Evolutionary conservation across 2,329 filamentous ascomycete genomes (phyloP), one percentile per base, ranked within the genome.

Genomic region (Aspergillus puulaauensis): DNA sequence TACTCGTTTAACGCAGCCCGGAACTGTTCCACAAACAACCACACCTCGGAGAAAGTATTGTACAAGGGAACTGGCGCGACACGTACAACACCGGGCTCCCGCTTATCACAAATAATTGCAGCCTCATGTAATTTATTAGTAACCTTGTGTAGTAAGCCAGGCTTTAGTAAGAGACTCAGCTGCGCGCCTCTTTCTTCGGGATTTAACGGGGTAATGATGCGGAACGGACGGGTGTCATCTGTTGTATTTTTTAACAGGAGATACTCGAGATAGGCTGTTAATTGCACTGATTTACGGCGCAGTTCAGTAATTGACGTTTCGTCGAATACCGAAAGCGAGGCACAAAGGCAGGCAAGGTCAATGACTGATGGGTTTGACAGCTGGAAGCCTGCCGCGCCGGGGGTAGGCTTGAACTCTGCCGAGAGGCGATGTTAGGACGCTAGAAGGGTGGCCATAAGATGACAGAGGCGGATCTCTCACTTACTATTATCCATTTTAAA

Each of bases 41-140:
- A 85, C 3, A 91, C 86, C 69, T 96, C 91, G 59, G 82, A 81
- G 70, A 89, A 96, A 1, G 83, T 86, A 69, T 93, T 93, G 74
- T 96, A 96, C 63, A 96, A 73, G 3, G 92, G 91, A 48, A 88
- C 87, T 1, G 92, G 91, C 1, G 91, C 90, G 0, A 95, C 86
- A 3, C 91, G 81, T 37, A 96, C 87, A 21, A 96, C 91, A 69
- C 91, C 87, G 1, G 92, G 91, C 73, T 90, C 90, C 56, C 91
- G 80, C 81, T 93, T 90, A 69, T 96, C 92, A 47, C 89, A 87
- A 3, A 95, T 83, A 3, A 95, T 87, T 1, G 88, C 89, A 0
- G 83, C 82, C n/a, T 85, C 80, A 64, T 90, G 85, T 45, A 96
- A 73, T 35, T 80, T 82, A 39, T 79, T 76, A 54, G 84, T 82